Percentiles rank a stretch among this genome's conserved stretches.
Evolutionary conservation across 1,284 basidiomycete genomes (phyloP).

Genomic region (Trichosporon faecale): DNA sequence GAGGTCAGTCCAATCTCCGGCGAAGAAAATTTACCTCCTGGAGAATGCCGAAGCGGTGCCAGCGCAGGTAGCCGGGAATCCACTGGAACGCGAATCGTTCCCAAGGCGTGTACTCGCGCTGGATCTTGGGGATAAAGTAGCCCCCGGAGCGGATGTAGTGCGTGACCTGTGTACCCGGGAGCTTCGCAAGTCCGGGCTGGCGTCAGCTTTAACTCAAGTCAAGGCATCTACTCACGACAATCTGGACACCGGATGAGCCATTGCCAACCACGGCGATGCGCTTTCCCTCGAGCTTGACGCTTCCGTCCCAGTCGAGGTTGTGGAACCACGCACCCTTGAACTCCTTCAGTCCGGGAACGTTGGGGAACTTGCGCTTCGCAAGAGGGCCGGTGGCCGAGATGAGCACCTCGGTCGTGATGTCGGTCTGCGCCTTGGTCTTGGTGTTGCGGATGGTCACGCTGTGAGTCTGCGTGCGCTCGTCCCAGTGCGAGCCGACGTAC

Average conservation of each 20-base stretch:
- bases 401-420: conserved; percentile 27
- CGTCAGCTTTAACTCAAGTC: conserved; percentile 1
- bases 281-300: conserved; percentile 12
- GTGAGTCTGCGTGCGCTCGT: conserved; percentile 23
- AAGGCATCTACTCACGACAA: conserved; percentile 4
- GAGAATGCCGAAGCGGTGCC: conserved; percentile 5
- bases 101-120: not conserved
- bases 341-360: conserved; percentile 37
- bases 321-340: conserved; percentile 48
- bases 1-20: not conserved
- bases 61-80: conserved; percentile 6
- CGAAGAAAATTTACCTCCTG: not conserved
- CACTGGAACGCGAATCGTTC: conserved; percentile 4
- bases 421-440: conserved; percentile 6
- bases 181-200: not conserved
- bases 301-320: conserved; percentile 40
- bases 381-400: conserved; percentile 34
- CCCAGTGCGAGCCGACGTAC: conserved; percentile 30
- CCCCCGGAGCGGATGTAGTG: conserved; percentile 13
- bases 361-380: conserved; percentile 35
- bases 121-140: conserved; percentile 12
- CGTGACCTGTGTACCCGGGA: conserved; percentile 1
- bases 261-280: conserved; percentile 11
- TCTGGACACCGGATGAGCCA: conserved; percentile 16
- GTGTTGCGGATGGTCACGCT: conserved; percentile 19